Conservation (phyloP, 768 basidiomycete species). For the Coprinopsis cinerea region DNA sequence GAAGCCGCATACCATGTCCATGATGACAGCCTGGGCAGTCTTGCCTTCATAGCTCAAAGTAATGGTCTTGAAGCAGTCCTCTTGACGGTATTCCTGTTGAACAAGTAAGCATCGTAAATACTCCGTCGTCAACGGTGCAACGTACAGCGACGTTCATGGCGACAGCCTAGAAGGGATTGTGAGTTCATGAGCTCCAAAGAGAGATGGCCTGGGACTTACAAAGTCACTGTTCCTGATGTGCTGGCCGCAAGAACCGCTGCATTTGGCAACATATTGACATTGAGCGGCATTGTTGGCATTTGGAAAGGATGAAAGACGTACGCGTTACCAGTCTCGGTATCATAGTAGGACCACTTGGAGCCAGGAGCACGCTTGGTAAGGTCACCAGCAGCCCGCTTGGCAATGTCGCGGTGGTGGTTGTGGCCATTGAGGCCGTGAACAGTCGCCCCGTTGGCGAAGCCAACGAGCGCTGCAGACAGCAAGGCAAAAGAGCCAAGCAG, state of each 20-base stretch:
- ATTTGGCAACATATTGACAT: too few relatives aligned
- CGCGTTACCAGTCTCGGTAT: slow-evolving; percentile 11
- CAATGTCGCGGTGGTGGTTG: slow-evolving; percentile 16
- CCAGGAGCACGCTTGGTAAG: slow-evolving; percentile 25
- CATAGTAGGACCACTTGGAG: slow-evolving; percentile 45
- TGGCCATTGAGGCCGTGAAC: not conserved
- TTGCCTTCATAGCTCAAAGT: slow-evolving; percentile 59
- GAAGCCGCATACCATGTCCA: slow-evolving; percentile 48
- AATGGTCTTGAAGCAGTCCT: slow-evolving; percentile 59
- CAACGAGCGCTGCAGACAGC: slow-evolving; percentile 4
- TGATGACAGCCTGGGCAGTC: slow-evolving; percentile 49
- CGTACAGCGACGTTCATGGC: slow-evolving; percentile 42
- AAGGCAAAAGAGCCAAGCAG: slow-evolving; percentile 1
- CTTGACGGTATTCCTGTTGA: slow-evolving; percentile 47
- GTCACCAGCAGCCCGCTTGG: slow-evolving; percentile 17
- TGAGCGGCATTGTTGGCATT: not conserved
- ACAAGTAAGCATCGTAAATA: not conserved
- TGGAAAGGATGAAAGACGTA: not conserved
- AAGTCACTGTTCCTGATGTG: slow-evolving; percentile 34
- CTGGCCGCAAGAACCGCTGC: slow-evolving; percentile 53
- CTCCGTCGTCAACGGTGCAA: not conserved
- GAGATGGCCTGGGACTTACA: slow-evolving; percentile 7
- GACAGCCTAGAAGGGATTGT: slow-evolving; percentile 36
- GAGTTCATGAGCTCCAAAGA: slow-evolving; percentile 2
- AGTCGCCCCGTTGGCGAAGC: slow-evolving; percentile 1